Evolutionary conservation across 2,329 filamentous ascomycete species (phyloP), one percentile per base, ranked within the genome.

Genomic region (Orbilia blumenaviensis): DNA sequence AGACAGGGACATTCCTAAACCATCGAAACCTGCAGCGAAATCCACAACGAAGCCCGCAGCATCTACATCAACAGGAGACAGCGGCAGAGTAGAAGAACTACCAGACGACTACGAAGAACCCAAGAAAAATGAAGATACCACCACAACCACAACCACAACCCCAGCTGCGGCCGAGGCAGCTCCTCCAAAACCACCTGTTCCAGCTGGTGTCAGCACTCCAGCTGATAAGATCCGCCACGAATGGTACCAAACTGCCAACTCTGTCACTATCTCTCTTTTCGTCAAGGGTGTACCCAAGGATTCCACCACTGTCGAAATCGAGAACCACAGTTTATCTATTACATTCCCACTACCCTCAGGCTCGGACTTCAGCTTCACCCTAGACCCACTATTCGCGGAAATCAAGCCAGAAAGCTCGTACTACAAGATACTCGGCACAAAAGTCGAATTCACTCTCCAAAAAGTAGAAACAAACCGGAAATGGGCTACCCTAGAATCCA

Each of bases 371-470:
- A 86, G 85, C 0, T 86, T 93, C 46, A 86, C 89, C 16, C 89
- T 87, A 2, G 78, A 80, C 41, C 80, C 91, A 4, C 87, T 94
- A 2, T 93, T 87, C 82, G 88, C 87, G 12, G 82, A 86, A 8
- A 89, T 96, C 79, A 87, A 92, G 62, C 83, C 88, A 0, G 80
- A 85, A 0, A 83, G 86, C 32, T 92, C 89, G 18, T 90, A 86
- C 48, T 88, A 85, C 79, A 87, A 85, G 0, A 87, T 96, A 64
- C 90, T 91, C 44, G 86, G 90, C 0, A 92, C 89, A 80, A 97
- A 97, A 82, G 86, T 96, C 64, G 93, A 96, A 82, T 84, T 97
- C 38, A 87, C 85, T 9, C 86, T 97, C 14, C 86, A 86, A 76
- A 97, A 97, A 82, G 84, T 86, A 42, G 85, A 82, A 0, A 82